These are phyloP conservation scores for Warburgia ugandensis DNA, from an alignment of 164 flowering plant species.

Conservation along the genomic window DNA sequence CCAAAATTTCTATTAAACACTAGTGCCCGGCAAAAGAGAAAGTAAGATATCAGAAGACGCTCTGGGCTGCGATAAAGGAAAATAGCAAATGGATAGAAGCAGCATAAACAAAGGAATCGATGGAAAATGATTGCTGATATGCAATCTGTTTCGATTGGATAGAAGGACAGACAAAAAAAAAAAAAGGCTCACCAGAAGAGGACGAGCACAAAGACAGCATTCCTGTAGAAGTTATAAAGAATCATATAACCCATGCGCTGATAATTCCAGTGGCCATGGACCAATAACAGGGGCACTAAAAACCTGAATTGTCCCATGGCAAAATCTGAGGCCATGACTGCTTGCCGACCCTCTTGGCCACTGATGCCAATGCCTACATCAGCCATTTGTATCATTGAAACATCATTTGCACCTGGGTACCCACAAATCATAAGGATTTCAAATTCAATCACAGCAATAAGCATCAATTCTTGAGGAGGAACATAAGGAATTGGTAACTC, in stretches of 20 bases:
- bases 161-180: no score
- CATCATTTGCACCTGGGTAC: slow-evolving; percentile 35
- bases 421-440: no score
- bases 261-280: slow-evolving; percentile 59
- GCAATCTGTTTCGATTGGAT: no score
- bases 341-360: slow-evolving; percentile 45
- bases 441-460: no score
- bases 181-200: slow-evolving; percentile 60
- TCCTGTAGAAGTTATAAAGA: slow-evolving; percentile 33
- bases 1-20: background rate
- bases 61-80: no score
- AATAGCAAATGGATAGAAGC: no score
- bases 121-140: no score
- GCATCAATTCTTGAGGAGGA: no score
- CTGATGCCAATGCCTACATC: slow-evolving; percentile 40
- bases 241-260: slow-evolving; percentile 51
- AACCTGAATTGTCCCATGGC: slow-evolving; percentile 56
- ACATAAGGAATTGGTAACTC: no score
- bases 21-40: no score
- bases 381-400: slow-evolving; percentile 40
- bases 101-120: no score
- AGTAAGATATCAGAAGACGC: no score
- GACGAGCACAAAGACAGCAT: slow-evolving; percentile 26
- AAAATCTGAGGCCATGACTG: slow-evolving; percentile 54
- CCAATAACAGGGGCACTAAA: slow-evolving; percentile 44